phyloP scores from a whole-genome alignment of 495 filamentous ascomycete species.

The Glonium stellatum region DNA sequence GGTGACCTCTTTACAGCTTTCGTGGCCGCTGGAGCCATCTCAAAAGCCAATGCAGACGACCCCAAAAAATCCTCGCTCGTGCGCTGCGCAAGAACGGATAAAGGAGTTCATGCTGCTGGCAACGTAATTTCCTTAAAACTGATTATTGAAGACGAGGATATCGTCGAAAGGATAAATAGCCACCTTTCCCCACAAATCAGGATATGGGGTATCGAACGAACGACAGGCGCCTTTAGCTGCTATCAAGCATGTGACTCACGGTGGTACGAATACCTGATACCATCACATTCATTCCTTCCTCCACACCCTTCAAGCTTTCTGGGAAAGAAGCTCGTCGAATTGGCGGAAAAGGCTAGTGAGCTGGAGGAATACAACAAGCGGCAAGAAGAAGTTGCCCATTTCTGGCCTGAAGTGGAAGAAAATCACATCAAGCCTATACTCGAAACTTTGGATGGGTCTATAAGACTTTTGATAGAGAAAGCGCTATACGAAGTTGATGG shows the following conservation, averaged over 20 bases:
- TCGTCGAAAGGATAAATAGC: conserved; percentile 84
- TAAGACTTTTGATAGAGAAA: conserved; percentile 37
- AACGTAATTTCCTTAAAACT: conserved; percentile 94
- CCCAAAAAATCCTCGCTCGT: conserved; percentile 93
- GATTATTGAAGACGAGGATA: conserved; percentile 82
- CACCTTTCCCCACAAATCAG: conserved; percentile 80
- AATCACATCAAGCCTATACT: conserved; percentile 69
- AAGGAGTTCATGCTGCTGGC: conserved; percentile 94
- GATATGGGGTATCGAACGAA: conserved; percentile 83
- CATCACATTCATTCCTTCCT: conserved; percentile 81
- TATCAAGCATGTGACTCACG: conserved; percentile 90
- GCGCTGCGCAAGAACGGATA: conserved; percentile 91
- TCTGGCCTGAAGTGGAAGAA: conserved; percentile 75
- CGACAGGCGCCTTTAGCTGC: conserved; percentile 78
- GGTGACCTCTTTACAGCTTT: conserved; percentile 93
- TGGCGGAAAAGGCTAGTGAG: conserved; percentile 63
- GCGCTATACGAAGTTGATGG: conserved; percentile 39
- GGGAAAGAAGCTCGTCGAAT: conserved; percentile 66
- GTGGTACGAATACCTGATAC: conserved; percentile 94
- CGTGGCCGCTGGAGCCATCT: conserved; percentile 83
- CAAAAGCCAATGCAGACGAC: conserved; percentile 91
- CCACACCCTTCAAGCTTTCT: conserved; percentile 83
- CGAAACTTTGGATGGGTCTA: conserved; percentile 43
- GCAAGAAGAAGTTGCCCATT: conserved; percentile 68
- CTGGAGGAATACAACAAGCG: conserved; percentile 57